Evolutionary conservation across 345 rosid genomes (phyloP), one percentile per base, ranked within the genome.

Genomic region (Triadica sebifera): DNA sequence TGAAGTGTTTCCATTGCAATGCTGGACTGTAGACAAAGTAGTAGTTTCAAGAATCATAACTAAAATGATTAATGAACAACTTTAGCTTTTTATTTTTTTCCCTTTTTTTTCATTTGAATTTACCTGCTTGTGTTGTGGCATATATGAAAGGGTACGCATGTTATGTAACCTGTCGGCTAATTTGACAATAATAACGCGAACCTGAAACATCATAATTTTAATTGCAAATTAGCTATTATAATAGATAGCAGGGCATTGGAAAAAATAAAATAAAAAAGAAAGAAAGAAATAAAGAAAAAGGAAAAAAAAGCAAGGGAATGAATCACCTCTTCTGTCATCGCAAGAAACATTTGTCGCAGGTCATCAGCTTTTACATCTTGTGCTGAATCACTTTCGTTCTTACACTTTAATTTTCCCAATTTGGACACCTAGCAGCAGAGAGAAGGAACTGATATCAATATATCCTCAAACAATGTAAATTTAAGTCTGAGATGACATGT

Each of bases 311-410:
- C 29, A 57, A 53, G 63, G 34, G 20, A 58, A 58, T 65, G 25
- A 22, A 56, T 74, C 72, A 93, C 99, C 96, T 95, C 99, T 72
- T 91, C 98, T 46, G 99, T 95, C 99, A 92, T 95, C 2, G 99
- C 91, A 65, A 95, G 81, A 85, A 95, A 91, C 99, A 95, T 95
- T 88, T 95, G 99, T 67, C 94, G 87, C 75, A 95, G 89, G 80
- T 95, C 99, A 89, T 95, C 96, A 81, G 99, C 99, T 86, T 95
- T 92, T 25, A 92, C 99, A 81, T 95, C 99, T 87, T 95, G 96
- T 66, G 85, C 93, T 9, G 93, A 83, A 78, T 86, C 81, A 71
- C 69, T 85, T 78, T 95, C 89, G 45, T 86, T 86, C 84, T 91
- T 86, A 88, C 87, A 90, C 80, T 95, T 95, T 72, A 92, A 74